Conservation (phyloP, 139 green algal species). For the Micromonas commoda region DNA sequence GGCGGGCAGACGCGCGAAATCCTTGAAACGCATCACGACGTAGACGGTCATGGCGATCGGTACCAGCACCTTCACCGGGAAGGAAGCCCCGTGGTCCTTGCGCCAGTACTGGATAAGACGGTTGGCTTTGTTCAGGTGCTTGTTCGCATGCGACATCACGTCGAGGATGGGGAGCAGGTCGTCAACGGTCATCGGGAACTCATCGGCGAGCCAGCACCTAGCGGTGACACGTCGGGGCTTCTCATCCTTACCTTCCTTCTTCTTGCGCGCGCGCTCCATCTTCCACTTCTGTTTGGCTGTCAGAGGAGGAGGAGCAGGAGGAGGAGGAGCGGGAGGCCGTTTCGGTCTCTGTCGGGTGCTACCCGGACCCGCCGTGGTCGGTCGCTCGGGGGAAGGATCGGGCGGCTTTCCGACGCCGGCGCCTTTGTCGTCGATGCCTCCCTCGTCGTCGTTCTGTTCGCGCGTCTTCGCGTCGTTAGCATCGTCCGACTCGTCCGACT, state of each 20-base stretch:
- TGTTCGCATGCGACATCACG: constrained; percentile 1
- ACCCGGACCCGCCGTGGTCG: no score
- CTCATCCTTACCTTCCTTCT: no score
- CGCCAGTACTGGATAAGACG: neutral
- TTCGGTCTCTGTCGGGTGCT: no score
- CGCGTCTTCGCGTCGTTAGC: neutral
- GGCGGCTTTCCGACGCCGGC: no score
- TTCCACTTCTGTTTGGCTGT: no score
- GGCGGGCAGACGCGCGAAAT: neutral
- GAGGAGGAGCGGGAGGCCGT: no score
- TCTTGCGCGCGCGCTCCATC: no score
- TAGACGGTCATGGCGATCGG: neutral
- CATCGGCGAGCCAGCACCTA: neutral
- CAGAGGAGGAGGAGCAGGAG: no score
- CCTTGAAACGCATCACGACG: neutral
- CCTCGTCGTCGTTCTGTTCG: no score
- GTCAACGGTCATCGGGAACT: neutral
- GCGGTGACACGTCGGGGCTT: no score
- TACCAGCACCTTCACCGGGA: neutral
- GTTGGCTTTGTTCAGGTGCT: neutral
- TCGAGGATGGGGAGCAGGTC: neutral
- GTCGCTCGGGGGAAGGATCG: no score
- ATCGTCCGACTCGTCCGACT: neutral
- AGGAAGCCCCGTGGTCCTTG: neutral
- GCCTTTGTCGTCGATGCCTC: no score